phyloP scores from a whole-genome alignment of 306 rosid species.

The Vicia sativa region DNA sequence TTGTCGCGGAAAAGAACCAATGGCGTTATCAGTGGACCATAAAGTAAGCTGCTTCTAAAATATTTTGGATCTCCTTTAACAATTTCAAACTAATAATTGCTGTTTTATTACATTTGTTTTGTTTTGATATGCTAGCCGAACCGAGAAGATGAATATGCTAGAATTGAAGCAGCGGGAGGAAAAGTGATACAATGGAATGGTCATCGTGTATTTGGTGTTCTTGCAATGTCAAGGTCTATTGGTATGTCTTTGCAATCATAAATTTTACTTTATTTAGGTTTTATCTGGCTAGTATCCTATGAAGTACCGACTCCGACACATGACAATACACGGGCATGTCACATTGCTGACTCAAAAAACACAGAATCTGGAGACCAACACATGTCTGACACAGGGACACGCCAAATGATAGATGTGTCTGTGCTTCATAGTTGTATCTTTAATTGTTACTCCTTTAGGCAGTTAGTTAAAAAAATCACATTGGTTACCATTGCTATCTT shows the following conservation, averaged over 20 bases:
- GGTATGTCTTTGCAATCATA: conserved; percentile 54
- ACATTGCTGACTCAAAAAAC: neutral
- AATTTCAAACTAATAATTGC: conserved; percentile 19
- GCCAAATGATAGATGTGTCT: neutral
- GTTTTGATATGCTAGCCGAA: conserved; percentile 64
- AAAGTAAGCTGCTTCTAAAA: conserved; percentile 55
- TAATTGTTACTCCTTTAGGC: neutral
- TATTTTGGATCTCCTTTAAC: conserved; percentile 6
- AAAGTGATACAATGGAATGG: conserved; percentile 98
- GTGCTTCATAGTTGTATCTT: neutral
- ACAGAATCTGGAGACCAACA: neutral
- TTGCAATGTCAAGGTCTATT: conserved; percentile 97
- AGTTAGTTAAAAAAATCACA: neutral
- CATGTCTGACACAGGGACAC: neutral
- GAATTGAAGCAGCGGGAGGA: conserved; percentile 97
- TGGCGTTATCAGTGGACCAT: conserved; percentile 88
- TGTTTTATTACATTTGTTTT: conserved; percentile 13
- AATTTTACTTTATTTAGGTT: conserved; percentile 12
- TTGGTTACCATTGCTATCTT: conserved; percentile 7
- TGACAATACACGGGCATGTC: neutral
- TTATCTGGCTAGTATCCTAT: neutral
- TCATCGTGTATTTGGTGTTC: conserved; percentile 91
- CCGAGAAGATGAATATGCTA: conserved; percentile 87
- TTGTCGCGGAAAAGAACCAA: conserved; percentile 84
- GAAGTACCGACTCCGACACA: neutral